Conservation (phyloP, 2,329 filamentous ascomycete genomes). For the Calonectria multiphialidica region DNA sequence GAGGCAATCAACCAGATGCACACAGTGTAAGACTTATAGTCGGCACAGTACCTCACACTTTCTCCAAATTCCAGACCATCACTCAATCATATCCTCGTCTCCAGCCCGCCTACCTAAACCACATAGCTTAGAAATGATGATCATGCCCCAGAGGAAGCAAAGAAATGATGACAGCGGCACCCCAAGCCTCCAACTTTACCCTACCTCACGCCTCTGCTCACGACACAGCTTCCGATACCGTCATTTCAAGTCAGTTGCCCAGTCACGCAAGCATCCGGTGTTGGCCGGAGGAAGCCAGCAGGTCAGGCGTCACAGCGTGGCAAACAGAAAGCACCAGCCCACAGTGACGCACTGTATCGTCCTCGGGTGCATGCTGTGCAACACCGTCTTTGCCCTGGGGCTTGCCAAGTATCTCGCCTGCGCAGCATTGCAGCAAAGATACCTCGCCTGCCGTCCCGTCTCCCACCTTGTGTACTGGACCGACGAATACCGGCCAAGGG, state of each 20-base stretch:
- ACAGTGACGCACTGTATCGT: slow-evolving; percentile 16
- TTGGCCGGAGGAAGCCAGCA: slow-evolving; percentile 16
- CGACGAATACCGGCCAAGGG: slow-evolving; percentile 23
- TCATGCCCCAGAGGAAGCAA: slow-evolving; percentile 6
- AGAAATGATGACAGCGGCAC: slow-evolving; percentile 15
- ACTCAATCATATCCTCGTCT: background rate
- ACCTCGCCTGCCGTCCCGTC: background rate
- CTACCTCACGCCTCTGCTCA: background rate
- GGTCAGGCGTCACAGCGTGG: slow-evolving; percentile 19
- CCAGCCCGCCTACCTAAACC: background rate
- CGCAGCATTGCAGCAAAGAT: background rate
- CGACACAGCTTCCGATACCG: background rate
- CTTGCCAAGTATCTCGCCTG: background rate
- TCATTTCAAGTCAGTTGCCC: background rate
- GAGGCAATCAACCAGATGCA: background rate
- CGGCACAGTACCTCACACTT: background rate
- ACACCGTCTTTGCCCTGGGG: background rate
- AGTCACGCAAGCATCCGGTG: slow-evolving; percentile 24
- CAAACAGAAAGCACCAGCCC: slow-evolving; percentile 17
- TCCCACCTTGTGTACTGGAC: background rate
- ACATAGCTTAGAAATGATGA: background rate
- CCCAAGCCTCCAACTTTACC: slow-evolving; percentile 1
- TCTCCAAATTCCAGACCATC: background rate
- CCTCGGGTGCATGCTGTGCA: slow-evolving; percentile 2
- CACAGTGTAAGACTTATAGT: background rate